A percentile compares a stretch with the other conserved stretches of the same genome.
phyloP scores from a whole-genome alignment of 2,329 filamentous ascomycete genomes.

The Penicillium crustosum region DNA sequence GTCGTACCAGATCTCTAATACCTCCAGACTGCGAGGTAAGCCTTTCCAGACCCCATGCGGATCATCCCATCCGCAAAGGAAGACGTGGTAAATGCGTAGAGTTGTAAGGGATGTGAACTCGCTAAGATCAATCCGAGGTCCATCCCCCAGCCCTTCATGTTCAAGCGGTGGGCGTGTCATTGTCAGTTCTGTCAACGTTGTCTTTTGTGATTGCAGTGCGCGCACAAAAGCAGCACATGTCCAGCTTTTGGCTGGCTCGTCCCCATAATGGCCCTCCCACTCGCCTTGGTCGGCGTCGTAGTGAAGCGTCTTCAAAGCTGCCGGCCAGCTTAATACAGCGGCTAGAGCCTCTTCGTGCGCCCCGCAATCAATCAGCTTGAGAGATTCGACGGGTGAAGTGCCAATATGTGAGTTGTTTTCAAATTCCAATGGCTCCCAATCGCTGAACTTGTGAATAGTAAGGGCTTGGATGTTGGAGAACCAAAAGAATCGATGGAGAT shows the following conservation, averaged over 20 bases:
- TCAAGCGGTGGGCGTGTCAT: constrained; percentile 4
- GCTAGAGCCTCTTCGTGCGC: constrained; percentile 18
- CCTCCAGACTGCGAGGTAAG: constrained; percentile 11
- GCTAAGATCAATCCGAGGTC: constrained; percentile 10
- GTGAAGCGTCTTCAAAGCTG: constrained; percentile 15
- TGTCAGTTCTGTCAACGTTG: constrained; percentile 8
- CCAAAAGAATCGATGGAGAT: constrained; percentile 2
- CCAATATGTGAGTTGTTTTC: constrained; percentile 8
- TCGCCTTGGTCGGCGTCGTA: constrained; percentile 15
- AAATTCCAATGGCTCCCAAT: constrained; percentile 4
- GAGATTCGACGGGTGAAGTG: constrained; percentile 8
- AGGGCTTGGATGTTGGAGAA: constrained; percentile 2
- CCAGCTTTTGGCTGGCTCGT: constrained; percentile 6
- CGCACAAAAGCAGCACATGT: constrained; percentile 16
- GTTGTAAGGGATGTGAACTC: constrained; percentile 8
- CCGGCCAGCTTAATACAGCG: constrained; percentile 16
- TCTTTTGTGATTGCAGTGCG: constrained; percentile 8
- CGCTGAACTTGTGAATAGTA: constrained; percentile 5
- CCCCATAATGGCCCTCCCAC: constrained; percentile 8
- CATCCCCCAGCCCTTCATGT: constrained; percentile 7
- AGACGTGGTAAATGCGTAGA: constrained; percentile 12
- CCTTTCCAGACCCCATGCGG: background rate
- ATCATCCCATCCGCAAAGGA: constrained; percentile 6
- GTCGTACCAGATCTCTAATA: constrained; percentile 14
- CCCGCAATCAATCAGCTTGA: constrained; percentile 13